Conservation (phyloP, 2,329 filamentous ascomycete genomes). For the Claviceps africana region DNA sequence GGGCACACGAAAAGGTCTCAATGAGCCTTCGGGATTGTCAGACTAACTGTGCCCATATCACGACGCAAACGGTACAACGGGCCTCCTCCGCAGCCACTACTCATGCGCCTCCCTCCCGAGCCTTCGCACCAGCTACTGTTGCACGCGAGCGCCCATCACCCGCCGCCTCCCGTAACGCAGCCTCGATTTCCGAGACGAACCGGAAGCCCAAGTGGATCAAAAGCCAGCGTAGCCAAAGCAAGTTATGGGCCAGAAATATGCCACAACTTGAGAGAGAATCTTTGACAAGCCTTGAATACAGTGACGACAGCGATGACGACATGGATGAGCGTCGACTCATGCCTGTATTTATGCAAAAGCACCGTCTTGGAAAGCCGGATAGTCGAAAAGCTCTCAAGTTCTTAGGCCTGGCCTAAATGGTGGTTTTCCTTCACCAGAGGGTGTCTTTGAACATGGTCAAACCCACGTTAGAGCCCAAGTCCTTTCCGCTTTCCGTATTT, state of each 20-base stretch:
- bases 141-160: slow-evolving; percentile 3
- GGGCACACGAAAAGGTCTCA: slow-evolving; percentile 11
- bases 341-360: slow-evolving; percentile 31
- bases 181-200: slow-evolving; percentile 11
- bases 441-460: neutral
- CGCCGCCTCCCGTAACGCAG: slow-evolving; percentile 2
- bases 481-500: neutral
- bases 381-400: slow-evolving; percentile 41
- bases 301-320: slow-evolving; percentile 29
- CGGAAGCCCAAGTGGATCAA: slow-evolving; percentile 16
- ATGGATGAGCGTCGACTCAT: slow-evolving; percentile 37
- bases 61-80: slow-evolving; percentile 2
- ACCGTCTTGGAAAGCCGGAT: slow-evolving; percentile 23
- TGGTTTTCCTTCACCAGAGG: neutral
- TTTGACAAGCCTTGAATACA: slow-evolving; percentile 22
- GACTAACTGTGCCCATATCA: slow-evolving; percentile 17
- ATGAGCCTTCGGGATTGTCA: slow-evolving; percentile 12
- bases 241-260: slow-evolving; percentile 12
- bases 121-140: neutral
- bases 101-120: neutral
- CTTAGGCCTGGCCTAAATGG: slow-evolving; percentile 29
- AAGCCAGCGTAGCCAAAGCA: slow-evolving; percentile 16
- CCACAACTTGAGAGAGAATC: slow-evolving; percentile 16
- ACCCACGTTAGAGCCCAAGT: neutral
- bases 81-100: slow-evolving; percentile 8